Conservation (phyloP, 83 land plant genomes). For the Larix sibirica region DNA sequence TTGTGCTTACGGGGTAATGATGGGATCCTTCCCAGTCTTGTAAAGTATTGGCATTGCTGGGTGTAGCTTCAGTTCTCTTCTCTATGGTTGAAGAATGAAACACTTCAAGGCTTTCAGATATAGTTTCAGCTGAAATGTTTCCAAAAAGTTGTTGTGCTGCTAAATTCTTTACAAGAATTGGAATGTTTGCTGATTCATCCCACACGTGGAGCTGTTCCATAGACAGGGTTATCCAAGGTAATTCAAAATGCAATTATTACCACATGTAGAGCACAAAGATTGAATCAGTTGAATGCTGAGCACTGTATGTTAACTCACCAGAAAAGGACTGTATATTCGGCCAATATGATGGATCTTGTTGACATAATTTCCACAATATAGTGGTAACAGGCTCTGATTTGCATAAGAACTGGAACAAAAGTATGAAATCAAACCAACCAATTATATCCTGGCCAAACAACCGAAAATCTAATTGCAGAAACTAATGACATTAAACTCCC, state of each 20-base stretch:
- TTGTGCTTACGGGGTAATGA: neutral
- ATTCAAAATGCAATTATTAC: neutral
- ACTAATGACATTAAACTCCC: neutral
- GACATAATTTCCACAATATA: neutral
- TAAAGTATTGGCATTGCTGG: neutral
- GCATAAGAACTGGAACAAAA: neutral
- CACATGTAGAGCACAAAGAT: neutral
- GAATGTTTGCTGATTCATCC: slow-evolving; percentile 13
- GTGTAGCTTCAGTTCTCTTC: neutral
- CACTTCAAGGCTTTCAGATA: neutral
- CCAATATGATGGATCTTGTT: slow-evolving; percentile 5
- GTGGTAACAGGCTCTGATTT: slow-evolving; percentile 1
- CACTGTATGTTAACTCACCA: slow-evolving; percentile 2
- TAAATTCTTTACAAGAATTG: slow-evolving; percentile 15
- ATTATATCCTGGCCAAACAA: neutral
- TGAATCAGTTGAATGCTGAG: neutral
- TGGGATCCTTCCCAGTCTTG: neutral
- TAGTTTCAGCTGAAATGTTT: slow-evolving; percentile 1
- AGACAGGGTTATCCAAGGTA: neutral
- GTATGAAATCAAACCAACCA: neutral
- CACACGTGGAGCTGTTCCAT: slow-evolving; percentile 16
- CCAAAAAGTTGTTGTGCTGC: slow-evolving; percentile 15
- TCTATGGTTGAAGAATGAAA: neutral
- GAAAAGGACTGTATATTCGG: slow-evolving; percentile 13
- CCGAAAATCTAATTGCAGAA: neutral